Evolutionary conservation across 345 rosid species (phyloP).

Genomic region (Conringia planisiliqua): DNA sequence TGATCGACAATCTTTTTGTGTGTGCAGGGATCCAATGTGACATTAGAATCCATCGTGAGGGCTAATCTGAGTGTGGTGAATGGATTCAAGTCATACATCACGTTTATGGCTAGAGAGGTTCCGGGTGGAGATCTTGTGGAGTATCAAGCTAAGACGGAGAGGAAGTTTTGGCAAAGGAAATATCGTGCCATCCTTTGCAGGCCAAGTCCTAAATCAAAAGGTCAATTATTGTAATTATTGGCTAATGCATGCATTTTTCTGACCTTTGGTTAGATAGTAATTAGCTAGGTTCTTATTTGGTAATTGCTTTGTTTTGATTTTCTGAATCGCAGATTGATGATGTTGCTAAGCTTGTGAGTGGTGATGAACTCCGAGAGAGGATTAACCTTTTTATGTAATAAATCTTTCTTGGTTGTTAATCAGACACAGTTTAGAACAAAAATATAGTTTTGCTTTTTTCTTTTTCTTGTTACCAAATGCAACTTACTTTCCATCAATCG

Average conservation of each 20-base stretch:
- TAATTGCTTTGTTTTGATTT: neutral
- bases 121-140: neutral
- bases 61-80: neutral
- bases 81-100: neutral
- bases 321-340: neutral
- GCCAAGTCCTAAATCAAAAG: conserved; percentile 8
- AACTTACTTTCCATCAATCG: no score
- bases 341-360: neutral
- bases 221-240: neutral
- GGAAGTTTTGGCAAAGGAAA: neutral
- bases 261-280: neutral
- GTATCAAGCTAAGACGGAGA: conserved; percentile 23
- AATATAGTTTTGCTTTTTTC: no score
- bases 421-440: neutral
- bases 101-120: conserved; percentile 23
- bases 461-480: no score
- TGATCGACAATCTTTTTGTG: neutral
- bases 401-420: no score
- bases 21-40: neutral
- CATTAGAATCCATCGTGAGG: neutral
- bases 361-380: neutral
- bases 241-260: neutral
- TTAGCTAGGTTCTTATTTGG: neutral
- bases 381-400: neutral
- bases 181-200: conserved; percentile 6